Evolutionary conservation across 1,139 yeast genomes (phyloP).

Genomic region (Magnusiomyces clavatus): DNA sequence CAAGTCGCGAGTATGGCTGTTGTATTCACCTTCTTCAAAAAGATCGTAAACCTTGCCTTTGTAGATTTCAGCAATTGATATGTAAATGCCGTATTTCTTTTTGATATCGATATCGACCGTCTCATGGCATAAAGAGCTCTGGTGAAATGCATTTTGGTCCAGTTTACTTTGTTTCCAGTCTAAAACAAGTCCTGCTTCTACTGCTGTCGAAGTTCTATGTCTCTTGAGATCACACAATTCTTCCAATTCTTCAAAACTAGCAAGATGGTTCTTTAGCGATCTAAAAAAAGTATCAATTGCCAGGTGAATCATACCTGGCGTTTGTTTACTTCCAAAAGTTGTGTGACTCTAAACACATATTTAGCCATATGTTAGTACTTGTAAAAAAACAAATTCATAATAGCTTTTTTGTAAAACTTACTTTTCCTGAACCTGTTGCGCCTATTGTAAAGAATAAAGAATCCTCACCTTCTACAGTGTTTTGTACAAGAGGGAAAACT

Average conservation of each 20-base stretch:
- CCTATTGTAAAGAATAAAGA: slow-evolving; percentile 42
- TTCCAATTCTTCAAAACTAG: slow-evolving; percentile 34
- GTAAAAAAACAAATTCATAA: background rate
- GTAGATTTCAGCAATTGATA: slow-evolving; percentile 33
- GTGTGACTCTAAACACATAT: slow-evolving; percentile 19
- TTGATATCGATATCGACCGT: slow-evolving; percentile 16
- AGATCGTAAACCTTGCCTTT: slow-evolving; percentile 30
- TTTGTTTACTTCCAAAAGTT: slow-evolving; percentile 23
- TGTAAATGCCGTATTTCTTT: slow-evolving; percentile 24
- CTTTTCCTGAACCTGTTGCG: slow-evolving; percentile 45
- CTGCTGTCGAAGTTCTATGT: slow-evolving; percentile 29
- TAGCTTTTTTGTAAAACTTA: background rate
- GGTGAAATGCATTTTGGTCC: slow-evolving; percentile 7
- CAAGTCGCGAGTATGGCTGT: slow-evolving; percentile 6
- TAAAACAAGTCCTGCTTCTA: slow-evolving; percentile 30
- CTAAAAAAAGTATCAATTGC: slow-evolving; percentile 36
- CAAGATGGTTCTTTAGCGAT: slow-evolving; percentile 11
- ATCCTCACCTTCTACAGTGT: slow-evolving; percentile 33
- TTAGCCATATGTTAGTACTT: background rate
- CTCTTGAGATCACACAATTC: slow-evolving; percentile 24
- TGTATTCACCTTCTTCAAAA: too few relatives aligned
- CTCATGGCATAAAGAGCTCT: slow-evolving; percentile 16
- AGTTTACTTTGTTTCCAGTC: slow-evolving; percentile 24
- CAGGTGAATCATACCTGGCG: slow-evolving; percentile 31
- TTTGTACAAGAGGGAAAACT: slow-evolving; percentile 28